Conservation (phyloP, 306 rosid genomes). For the Sicyos baderoa region DNA sequence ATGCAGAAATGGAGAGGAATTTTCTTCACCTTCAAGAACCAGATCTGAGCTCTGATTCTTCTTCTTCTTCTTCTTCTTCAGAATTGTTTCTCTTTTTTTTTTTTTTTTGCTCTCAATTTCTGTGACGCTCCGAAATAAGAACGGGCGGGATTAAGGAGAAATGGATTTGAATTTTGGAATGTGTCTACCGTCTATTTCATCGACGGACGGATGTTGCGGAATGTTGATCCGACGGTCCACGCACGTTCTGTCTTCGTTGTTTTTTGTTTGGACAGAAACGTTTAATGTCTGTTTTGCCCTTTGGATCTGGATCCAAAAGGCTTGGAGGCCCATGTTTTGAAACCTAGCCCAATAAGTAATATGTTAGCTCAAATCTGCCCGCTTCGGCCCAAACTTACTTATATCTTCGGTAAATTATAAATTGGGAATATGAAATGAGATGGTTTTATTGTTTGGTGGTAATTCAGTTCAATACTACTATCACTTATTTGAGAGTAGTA, state of each 20-base stretch:
- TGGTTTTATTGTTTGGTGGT: no score
- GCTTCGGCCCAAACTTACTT: no score
- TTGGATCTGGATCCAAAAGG: neutral
- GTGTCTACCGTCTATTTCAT: slow-evolving; percentile 24
- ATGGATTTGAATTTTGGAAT: slow-evolving; percentile 51
- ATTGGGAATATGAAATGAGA: no score
- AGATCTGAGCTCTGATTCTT: slow-evolving; percentile 30
- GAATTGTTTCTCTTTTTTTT: neutral
- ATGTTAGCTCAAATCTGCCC: no score
- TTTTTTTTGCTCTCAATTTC: slow-evolving; percentile 4
- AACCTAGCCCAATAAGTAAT: neutral
- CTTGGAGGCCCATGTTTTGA: neutral
- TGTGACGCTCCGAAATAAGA: slow-evolving; percentile 21
- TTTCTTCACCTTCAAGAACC: slow-evolving; percentile 10
- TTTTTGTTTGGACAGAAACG: neutral
- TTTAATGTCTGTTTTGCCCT: slow-evolving; percentile 4
- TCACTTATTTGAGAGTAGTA: no score
- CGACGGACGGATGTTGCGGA: slow-evolving; percentile 24
- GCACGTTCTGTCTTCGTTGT: neutral
- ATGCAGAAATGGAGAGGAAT: neutral
- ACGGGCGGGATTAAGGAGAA: slow-evolving; percentile 37
- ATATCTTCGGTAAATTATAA: no score
- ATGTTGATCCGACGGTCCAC: slow-evolving; percentile 30
- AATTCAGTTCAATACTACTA: no score
- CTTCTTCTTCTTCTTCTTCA: neutral